Base-by-base conservation (phyloP, 108 stramenopile genomes). In the Hondaea fermentalgiana region DNA sequence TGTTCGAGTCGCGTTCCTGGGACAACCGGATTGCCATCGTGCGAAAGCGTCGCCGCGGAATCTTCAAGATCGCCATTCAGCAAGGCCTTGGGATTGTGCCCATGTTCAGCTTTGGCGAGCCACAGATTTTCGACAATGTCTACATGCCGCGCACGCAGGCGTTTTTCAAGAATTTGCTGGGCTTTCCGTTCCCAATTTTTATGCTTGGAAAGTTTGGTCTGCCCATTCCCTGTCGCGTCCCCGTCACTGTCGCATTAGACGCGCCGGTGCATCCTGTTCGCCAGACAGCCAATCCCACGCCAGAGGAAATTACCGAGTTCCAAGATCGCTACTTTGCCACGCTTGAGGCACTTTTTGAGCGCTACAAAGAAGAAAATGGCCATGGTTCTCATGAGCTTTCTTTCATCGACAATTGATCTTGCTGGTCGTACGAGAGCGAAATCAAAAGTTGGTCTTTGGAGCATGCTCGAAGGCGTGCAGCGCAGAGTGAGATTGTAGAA, bases 11-110 rank as follows among this genome's bases (percentile, higher is more conserved):
- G 16, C 45, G 76, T 47, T 83, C 76, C 28, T 83, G 76, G 76
- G 76, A 83, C 17, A 55, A 83, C 16, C 14, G 6, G 6, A 83
- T 83, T 28, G 10, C 17, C 76, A 47, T 83, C 49, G 76, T 83
- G 19, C 45, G 76, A 12, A 83, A 83, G 76, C 76, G 76, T 0
- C 45, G 76, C 6, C 76, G 45, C n/a, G 76, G 76, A 0, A 83
- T 83, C 28, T 83, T 83, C 76, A 83, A 83, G 51, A 83, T 83
- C 28, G 76, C 76, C 14, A 83, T 83, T 53, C 76, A 83, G 76
- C 76, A 83, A 35, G 76, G 76, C 6, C 76, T 83, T 0, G 76
- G 76, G 8, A 83, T 83, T 45, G 51, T 83, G 76, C 76, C 76
- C 49, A 83, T 83, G 6, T 83, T 25, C 51, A 83, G 76, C 51